A percentile compares a stretch with the other conserved stretches of the same genome.
phyloP scores from a whole-genome alignment of 331 rosid species.

The Malus hybrid region DNA sequence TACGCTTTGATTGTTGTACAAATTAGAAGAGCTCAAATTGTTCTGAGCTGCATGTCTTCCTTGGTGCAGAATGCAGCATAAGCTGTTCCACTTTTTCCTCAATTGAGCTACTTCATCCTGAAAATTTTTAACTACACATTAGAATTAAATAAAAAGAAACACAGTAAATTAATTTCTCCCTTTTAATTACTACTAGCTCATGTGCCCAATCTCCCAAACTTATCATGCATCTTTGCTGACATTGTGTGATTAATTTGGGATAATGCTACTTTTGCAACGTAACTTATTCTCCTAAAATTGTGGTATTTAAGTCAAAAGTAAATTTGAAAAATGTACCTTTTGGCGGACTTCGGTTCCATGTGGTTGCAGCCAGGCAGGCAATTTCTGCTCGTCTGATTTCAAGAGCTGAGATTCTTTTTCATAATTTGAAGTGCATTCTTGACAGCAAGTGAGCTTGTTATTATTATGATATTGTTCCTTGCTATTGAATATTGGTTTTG shows the following conservation, averaged over 20 bases:
- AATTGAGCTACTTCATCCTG: conserved; percentile 62
- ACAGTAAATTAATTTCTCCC: neutral
- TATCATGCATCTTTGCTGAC: too few relatives aligned
- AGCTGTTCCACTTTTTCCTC: conserved; percentile 77
- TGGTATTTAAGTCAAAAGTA: neutral
- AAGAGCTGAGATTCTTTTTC: conserved; percentile 71
- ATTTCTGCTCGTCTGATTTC: conserved; percentile 56
- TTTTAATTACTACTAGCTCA: neutral
- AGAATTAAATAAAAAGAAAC: neutral
- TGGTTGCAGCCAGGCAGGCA: conserved; percentile 92
- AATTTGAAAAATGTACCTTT: conserved; percentile 39
- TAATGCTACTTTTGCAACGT: too few relatives aligned
- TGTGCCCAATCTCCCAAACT: too few relatives aligned
- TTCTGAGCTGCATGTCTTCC: conserved; percentile 30
- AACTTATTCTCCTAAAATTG: neutral
- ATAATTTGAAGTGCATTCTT: conserved; percentile 66
- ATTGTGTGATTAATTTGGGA: too few relatives aligned
- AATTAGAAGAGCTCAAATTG: conserved; percentile 20
- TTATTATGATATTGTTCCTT: conserved; percentile 38
- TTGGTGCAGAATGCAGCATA: conserved; percentile 67
- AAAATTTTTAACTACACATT: neutral
- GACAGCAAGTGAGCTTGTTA: conserved; percentile 51
- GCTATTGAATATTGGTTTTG: conserved; percentile 37
- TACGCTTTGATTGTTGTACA: conserved; percentile 19
- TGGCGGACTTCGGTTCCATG: conserved; percentile 43